phyloP scores from a whole-genome alignment of 2,329 filamentous ascomycete genomes.

The Penicillium sp. region DNA sequence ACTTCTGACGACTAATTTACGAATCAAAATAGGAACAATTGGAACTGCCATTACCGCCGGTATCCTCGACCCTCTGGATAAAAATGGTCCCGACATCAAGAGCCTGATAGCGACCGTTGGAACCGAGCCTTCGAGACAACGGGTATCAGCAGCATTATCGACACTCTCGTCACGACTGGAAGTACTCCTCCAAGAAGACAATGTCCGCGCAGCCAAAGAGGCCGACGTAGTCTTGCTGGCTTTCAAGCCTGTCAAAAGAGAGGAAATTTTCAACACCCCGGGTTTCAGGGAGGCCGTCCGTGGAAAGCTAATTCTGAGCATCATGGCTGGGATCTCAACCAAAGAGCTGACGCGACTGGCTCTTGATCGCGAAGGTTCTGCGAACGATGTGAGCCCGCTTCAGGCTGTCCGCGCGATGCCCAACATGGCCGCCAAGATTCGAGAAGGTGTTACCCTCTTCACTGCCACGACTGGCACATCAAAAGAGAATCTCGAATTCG shows the following conservation, averaged over 20 bases:
- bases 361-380: constrained; percentile 26
- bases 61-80: not conserved
- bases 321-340: constrained; percentile 48
- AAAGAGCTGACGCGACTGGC: constrained; percentile 15
- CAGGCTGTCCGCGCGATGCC: constrained; percentile 40
- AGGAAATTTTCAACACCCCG: constrained; percentile 32
- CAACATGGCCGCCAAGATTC: constrained; percentile 42
- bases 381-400: constrained; percentile 23
- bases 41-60: not conserved
- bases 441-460: constrained; percentile 42
- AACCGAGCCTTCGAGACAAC: not conserved
- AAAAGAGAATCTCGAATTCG: not conserved
- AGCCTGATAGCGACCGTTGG: not conserved
- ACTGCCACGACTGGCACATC: constrained; percentile 37
- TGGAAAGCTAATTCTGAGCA: constrained; percentile 49
- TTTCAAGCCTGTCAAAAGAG: constrained; percentile 46
- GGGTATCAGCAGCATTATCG: not conserved
- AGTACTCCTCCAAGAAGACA: constrained; percentile 2
- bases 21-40: not conserved
- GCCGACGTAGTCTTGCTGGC: constrained; percentile 46
- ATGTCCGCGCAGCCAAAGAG: not conserved
- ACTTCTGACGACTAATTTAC: not conserved
- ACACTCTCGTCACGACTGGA: not conserved
- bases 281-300: constrained; percentile 39
- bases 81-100: not conserved